Evolutionary conservation across 192 early-diverging fungal species (phyloP), one percentile per base, ranked within the genome.

Genomic region (Gorgonomyces haynaldii): DNA sequence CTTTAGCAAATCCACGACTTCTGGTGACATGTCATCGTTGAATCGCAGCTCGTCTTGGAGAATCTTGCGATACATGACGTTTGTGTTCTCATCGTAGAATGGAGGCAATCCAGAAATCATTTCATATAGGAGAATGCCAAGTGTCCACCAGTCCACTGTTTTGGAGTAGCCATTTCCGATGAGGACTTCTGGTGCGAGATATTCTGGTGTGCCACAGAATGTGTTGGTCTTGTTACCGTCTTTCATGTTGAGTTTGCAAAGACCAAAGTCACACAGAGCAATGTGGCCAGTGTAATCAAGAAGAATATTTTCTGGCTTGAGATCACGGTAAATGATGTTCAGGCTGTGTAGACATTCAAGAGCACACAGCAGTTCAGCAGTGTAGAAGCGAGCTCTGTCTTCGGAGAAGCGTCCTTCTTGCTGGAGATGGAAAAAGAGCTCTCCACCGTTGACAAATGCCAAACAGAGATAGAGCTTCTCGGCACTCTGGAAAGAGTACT

Each of bases 221-320:
- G 91, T 93, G 64, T 86, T 84, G 38, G 91, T 92, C 50, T 71
- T 74, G 60, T 88, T 87, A 39, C 84, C 83, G 57, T 91, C 89
- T 24, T 81, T 86, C 86, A 96, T 96, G 58, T 92, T 89, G 35
- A 91, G 67, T 62, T 98, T 95, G 71, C 87, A 91, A 47, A 94
- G 70, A 1, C 94, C 94, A 68, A 91, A 90, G 61, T 61, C 61
- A 45, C 86, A 89, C 17, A 95, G 77, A 0, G 87, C 86, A 63
- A 97, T 93, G 62, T 97, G 91, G 30, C 91, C 93, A 19, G 82
- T 83, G 66, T 84, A 89, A 72, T 93, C 93, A 17, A 95, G 64
- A 21, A 96, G 69, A 44, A 95, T 89, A 63, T 95, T 98, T 60
- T 96, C 91, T 15, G 89, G 93, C 64, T 93, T 96, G 22, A 91